These are phyloP conservation scores for Colletotrichum endophyticum DNA, from an alignment of 2,329 filamentous ascomycete genomes.

Conservation along the genomic window DNA sequence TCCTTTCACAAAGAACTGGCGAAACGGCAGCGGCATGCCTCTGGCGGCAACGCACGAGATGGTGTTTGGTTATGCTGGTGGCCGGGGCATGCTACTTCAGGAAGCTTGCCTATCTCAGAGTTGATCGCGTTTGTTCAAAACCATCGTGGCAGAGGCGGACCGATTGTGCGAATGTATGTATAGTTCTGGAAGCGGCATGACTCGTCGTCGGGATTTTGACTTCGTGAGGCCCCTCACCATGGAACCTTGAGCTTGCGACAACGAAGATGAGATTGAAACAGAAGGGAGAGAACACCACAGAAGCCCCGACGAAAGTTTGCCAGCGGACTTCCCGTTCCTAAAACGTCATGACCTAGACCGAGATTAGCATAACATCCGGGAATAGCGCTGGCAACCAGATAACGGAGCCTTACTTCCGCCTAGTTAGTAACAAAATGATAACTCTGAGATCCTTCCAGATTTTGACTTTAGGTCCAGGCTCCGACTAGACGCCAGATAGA, in stretches of 20 bases:
- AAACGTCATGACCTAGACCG: fast-evolving
- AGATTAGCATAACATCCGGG: background rate
- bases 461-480: background rate
- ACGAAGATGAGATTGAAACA: background rate
- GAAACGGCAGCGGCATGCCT: background rate
- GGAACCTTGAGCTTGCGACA: background rate
- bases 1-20: background rate
- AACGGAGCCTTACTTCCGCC: background rate
- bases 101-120: background rate
- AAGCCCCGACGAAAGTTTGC: background rate
- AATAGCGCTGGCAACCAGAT: background rate
- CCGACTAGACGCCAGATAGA: background rate
- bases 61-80: fast-evolving
- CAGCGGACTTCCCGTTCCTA: fast-evolving
- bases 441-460: background rate
- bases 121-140: background rate
- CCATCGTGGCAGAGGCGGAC: fast-evolving
- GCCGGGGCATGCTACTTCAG: background rate
- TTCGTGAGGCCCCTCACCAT: background rate
- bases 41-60: background rate
- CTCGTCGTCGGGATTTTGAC: background rate
- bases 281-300: fast-evolving
- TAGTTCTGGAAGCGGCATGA: background rate
- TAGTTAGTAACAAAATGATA: fast-evolving
- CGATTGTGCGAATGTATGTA: background rate